These are phyloP conservation scores for Ceratocystis variospora DNA, from an alignment of 2,329 filamentous ascomycete species.

Conservation along the genomic window DNA sequence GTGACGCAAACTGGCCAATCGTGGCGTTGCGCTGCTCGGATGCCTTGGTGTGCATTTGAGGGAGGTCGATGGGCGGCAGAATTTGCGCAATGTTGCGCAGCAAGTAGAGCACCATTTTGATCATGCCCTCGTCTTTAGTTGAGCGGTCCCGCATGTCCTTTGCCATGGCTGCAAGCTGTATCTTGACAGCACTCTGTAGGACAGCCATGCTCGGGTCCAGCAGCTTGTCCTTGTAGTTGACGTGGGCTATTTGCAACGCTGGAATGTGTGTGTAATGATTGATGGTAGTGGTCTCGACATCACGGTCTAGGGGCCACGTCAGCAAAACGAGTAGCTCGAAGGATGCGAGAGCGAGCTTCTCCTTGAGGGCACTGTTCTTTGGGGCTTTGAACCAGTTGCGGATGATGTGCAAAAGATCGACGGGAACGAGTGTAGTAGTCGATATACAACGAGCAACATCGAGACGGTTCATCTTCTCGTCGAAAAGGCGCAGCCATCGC, in stretches of 20 bases:
- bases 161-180: slow-evolving; percentile 76
- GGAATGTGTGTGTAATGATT: slow-evolving; percentile 90
- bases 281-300: slow-evolving; percentile 67
- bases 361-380: slow-evolving; percentile 59
- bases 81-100: slow-evolving; percentile 83
- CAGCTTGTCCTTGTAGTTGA: slow-evolving; percentile 80
- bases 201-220: slow-evolving; percentile 67
- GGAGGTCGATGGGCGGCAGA: slow-evolving; percentile 56
- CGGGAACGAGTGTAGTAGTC: slow-evolving; percentile 81
- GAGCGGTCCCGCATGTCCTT: slow-evolving; percentile 60
- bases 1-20: slow-evolving; percentile 77
- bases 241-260: slow-evolving; percentile 74
- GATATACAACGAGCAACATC: slow-evolving; percentile 88
- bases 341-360: slow-evolving; percentile 69
- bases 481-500: slow-evolving; percentile 88
- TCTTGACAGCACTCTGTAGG: slow-evolving; percentile 65
- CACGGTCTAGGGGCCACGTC: slow-evolving; percentile 82
- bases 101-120: slow-evolving; percentile 80
- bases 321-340: slow-evolving; percentile 82
- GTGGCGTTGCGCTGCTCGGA: slow-evolving; percentile 67
- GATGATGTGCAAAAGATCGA: slow-evolving; percentile 81
- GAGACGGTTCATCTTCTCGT: slow-evolving; percentile 83
- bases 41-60: slow-evolving; percentile 60
- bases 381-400: slow-evolving; percentile 64
- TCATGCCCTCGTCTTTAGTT: slow-evolving; percentile 74